phyloP scores from a whole-genome alignment of 495 filamentous ascomycete species.

The Rhypophila decipiens region DNA sequence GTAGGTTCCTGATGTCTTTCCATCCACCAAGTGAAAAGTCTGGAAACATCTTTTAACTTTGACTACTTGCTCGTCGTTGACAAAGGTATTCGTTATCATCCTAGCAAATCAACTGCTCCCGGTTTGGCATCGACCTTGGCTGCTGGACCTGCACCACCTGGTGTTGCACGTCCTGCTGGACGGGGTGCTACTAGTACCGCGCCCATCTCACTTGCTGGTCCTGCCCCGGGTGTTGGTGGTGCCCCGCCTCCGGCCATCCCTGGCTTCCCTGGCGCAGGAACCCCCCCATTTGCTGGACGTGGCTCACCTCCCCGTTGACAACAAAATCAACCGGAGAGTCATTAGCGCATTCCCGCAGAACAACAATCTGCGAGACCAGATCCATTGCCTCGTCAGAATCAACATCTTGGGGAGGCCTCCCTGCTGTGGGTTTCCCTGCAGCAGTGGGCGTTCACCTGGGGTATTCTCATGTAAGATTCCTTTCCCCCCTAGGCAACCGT shows the following conservation, averaged over 20 bases:
- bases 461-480: constrained; percentile 43
- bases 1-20: no score
- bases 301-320: constrained; percentile 34
- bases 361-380: no score
- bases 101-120: constrained; percentile 63
- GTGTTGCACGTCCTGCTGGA: constrained; percentile 86
- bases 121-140: constrained; percentile 62
- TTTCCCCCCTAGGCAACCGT: no score
- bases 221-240: constrained; percentile 83
- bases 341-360: no score
- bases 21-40: no score
- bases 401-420: no score
- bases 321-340: no score
- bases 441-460: constrained; percentile 77
- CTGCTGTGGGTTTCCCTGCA: constrained; percentile 31
- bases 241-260: constrained; percentile 58
- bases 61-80: no score
- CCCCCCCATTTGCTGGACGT: constrained; percentile 71
- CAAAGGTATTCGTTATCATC: no score
- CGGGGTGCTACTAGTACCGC: constrained; percentile 67
- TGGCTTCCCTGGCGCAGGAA: constrained; percentile 38
- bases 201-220: constrained; percentile 78
- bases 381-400: no score
- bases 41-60: no score
- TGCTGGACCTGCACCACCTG: constrained; percentile 83